Conservation (phyloP, 2,329 filamentous ascomycete species). For the Aureobasidium sp. region DNA sequence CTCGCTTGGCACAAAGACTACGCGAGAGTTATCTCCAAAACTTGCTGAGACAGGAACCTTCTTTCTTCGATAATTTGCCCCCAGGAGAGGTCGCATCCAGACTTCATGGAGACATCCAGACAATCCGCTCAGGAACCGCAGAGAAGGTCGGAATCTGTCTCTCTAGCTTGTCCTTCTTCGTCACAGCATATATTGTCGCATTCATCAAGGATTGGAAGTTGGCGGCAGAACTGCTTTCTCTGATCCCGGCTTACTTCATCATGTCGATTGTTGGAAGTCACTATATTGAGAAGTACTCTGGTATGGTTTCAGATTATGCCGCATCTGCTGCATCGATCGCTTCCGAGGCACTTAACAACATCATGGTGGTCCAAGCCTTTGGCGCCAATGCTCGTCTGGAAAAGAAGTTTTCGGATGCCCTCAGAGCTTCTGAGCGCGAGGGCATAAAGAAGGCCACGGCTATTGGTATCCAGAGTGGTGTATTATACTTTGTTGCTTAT, state of each 20-base stretch:
- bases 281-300: slow-evolving; percentile 45
- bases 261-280: slow-evolving; percentile 49
- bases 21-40: slow-evolving; percentile 52
- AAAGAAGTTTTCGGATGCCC: slow-evolving; percentile 47
- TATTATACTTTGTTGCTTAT: slow-evolving; percentile 60
- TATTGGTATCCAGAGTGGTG: slow-evolving; percentile 50
- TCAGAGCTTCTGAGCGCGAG: slow-evolving; percentile 42
- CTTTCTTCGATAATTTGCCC: slow-evolving; percentile 55
- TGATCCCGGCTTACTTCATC: slow-evolving; percentile 55
- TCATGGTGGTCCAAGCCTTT: slow-evolving; percentile 56
- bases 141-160: slow-evolving; percentile 63
- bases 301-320: slow-evolving; percentile 43
- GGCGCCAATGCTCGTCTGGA: slow-evolving; percentile 52
- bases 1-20: slow-evolving; percentile 54
- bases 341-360: slow-evolving; percentile 52
- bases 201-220: slow-evolving; percentile 57
- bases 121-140: slow-evolving; percentile 58
- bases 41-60: slow-evolving; percentile 52
- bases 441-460: slow-evolving; percentile 52
- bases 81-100: slow-evolving; percentile 56
- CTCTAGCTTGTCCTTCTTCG: slow-evolving; percentile 54
- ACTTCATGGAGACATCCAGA: slow-evolving; percentile 57
- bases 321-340: slow-evolving; percentile 54
- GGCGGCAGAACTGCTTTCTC: slow-evolving; percentile 54
- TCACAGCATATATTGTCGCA: slow-evolving; percentile 58